Evolutionary conservation across 176 grass and related monocot genomes (phyloP).

Genomic region (Hordeum marinum): DNA sequence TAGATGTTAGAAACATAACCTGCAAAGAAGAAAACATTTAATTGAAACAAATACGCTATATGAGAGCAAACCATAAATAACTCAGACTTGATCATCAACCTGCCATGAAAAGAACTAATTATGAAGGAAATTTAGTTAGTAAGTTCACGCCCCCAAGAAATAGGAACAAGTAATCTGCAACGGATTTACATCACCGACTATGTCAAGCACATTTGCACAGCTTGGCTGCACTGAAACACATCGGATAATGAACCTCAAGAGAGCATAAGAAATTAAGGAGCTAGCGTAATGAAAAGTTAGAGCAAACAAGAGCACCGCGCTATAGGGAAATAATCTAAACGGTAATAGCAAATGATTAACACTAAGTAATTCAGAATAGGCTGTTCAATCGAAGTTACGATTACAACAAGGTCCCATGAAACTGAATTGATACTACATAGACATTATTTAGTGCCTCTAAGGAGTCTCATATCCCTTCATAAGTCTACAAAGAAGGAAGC

Average conservation of each 20-base stretch:
- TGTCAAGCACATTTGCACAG: conserved; percentile 3
- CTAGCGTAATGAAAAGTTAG: conserved; percentile 7
- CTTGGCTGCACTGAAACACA: conserved; percentile 12
- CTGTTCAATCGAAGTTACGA: conserved; percentile 43
- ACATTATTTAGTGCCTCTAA: conserved; percentile 51
- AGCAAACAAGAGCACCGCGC: conserved; percentile 2
- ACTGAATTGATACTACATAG: conserved; percentile 55
- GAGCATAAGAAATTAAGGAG: neutral
- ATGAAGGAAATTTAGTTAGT: conserved; percentile 16
- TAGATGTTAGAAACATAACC: conserved; percentile 42
- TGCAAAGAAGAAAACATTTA: conserved; percentile 33
- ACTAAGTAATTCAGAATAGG: conserved; percentile 33
- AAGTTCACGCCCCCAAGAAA: neutral
- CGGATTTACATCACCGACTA: conserved; percentile 27
- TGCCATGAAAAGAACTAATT: conserved; percentile 35
- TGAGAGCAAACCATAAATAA: conserved; percentile 53
- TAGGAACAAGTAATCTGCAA: conserved; percentile 7
- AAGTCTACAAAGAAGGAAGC: conserved; percentile 45
- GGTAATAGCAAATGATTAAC: conserved; percentile 9
- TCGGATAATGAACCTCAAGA: conserved; percentile 18
- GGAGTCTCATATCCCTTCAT: conserved; percentile 57
- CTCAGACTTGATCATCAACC: conserved; percentile 44
- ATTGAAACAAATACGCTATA: conserved; percentile 32
- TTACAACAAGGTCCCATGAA: conserved; percentile 54
- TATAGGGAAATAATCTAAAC: neutral